Conservation (phyloP, 176 grass and related monocot genomes). For the Triticum urartu region DNA sequence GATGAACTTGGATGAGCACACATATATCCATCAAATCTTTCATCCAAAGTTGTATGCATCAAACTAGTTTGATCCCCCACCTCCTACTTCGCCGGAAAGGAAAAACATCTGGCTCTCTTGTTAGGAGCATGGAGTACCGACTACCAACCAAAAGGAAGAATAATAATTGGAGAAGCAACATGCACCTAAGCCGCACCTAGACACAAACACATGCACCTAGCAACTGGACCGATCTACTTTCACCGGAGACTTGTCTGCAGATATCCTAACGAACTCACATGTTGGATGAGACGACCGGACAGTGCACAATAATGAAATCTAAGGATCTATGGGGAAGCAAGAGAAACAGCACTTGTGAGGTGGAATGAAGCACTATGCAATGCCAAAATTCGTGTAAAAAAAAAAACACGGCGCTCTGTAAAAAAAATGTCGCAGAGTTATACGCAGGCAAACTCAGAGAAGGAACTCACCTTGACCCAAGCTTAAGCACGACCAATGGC, state of each 20-base stretch:
- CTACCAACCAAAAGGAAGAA: slow-evolving; percentile 1
- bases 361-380: background rate
- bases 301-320: background rate
- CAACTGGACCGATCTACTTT: background rate
- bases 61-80: background rate
- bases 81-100: background rate
- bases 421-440: background rate
- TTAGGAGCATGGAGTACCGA: background rate
- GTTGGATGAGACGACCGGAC: background rate
- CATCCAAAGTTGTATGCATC: background rate
- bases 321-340: background rate
- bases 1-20: background rate
- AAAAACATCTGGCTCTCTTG: background rate
- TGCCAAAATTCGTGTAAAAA: background rate
- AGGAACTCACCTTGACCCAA: slow-evolving; percentile 12
- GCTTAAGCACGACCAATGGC: background rate
- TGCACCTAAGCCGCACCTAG: background rate
- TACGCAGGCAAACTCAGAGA: background rate
- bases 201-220: slow-evolving; percentile 15
- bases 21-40: background rate
- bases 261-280: background rate
- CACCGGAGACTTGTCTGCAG: background rate
- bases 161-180: background rate
- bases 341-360: background rate
- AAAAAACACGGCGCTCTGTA: too few species aligned